Percentiles rank a stretch among this genome's conserved stretches.
These are phyloP conservation scores for Cryptosporidium andersoni DNA, from an alignment of 169 alveolate species.

Conservation along the genomic window DNA sequence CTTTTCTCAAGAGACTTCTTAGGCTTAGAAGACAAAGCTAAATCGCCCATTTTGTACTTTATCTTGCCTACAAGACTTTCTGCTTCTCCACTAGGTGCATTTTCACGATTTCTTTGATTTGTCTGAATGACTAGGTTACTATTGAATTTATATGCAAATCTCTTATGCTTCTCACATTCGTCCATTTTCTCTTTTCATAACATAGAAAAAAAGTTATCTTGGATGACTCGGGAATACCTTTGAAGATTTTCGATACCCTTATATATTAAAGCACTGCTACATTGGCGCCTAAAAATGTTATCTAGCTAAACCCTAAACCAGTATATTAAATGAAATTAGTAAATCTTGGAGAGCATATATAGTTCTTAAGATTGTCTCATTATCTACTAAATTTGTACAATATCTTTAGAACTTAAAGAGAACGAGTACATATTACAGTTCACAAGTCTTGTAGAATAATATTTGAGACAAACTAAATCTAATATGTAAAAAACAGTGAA, in stretches of 20 bases:
- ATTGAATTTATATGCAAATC: conserved; percentile 88
- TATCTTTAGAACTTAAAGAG: too few species aligned
- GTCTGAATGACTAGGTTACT: conserved; percentile 77
- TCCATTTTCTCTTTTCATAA: conserved; percentile 85
- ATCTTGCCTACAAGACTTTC: conserved; percentile 91
- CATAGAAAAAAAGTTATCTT: background rate
- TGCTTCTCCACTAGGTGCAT: conserved; percentile 96
- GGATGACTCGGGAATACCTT: too few species aligned
- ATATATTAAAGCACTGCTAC: background rate
- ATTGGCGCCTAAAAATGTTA: background rate
- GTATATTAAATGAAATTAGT: background rate
- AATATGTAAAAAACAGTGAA: too few species aligned
- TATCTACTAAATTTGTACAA: too few species aligned
- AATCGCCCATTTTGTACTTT: conserved; percentile 92
- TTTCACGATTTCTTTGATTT: conserved; percentile 77
- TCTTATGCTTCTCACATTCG: conserved; percentile 90
- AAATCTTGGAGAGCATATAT: background rate
- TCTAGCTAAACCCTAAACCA: background rate
- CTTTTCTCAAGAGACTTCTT: conserved; percentile 67
- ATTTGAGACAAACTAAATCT: too few species aligned
- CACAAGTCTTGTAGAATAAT: too few species aligned
- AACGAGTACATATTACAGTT: too few species aligned
- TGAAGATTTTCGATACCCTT: too few species aligned
- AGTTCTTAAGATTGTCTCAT: too few species aligned
- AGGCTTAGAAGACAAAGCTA: conserved; percentile 79